phyloP scores from a whole-genome alignment of 495 filamentous ascomycete genomes.

The Daldinia vernicosa region DNA sequence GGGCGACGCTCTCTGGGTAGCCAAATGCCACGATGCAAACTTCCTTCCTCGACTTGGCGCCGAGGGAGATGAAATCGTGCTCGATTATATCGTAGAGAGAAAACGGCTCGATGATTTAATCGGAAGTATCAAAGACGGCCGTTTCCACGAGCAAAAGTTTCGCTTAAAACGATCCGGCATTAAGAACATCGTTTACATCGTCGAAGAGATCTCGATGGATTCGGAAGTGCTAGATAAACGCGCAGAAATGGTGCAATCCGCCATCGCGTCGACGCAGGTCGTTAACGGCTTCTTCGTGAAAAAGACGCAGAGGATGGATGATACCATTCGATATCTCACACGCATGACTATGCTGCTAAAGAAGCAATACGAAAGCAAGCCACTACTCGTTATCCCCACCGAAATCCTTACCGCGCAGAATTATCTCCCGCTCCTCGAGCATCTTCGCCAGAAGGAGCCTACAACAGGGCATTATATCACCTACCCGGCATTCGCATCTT shows the following conservation, averaged over 20 bases:
- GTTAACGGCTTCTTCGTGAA: conserved; percentile 87
- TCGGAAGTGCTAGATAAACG: conserved; percentile 59
- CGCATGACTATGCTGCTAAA: conserved; percentile 77
- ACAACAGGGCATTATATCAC: conserved; percentile 68
- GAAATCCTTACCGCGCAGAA: conserved; percentile 71
- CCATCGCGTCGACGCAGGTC: conserved; percentile 82
- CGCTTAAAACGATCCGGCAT: conserved; percentile 75
- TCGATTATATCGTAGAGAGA: conserved; percentile 85
- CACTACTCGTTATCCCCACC: conserved; percentile 69
- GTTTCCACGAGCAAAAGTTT: conserved; percentile 89
- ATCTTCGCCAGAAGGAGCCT: conserved; percentile 60
- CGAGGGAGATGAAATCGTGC: conserved; percentile 78
- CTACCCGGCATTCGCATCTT: conserved; percentile 73
- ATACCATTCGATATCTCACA: conserved; percentile 80
- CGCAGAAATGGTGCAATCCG: conserved; percentile 73
- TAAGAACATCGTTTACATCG: conserved; percentile 80
- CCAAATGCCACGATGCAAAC: conserved; percentile 68
- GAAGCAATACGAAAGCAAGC: conserved; percentile 67
- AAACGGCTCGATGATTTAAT: conserved; percentile 86
- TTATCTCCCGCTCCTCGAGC: conserved; percentile 71
- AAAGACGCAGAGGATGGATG: conserved; percentile 76
- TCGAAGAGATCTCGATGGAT: conserved; percentile 74
- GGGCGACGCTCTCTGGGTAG: conserved; percentile 84
- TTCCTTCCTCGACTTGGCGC: conserved; percentile 65
- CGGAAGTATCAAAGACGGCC: conserved; percentile 80